Evolutionary conservation across 176 grass and related monocot genomes (phyloP), one percentile per base, ranked within the genome.

Genomic region (Tillandsia leiboldiana): DNA sequence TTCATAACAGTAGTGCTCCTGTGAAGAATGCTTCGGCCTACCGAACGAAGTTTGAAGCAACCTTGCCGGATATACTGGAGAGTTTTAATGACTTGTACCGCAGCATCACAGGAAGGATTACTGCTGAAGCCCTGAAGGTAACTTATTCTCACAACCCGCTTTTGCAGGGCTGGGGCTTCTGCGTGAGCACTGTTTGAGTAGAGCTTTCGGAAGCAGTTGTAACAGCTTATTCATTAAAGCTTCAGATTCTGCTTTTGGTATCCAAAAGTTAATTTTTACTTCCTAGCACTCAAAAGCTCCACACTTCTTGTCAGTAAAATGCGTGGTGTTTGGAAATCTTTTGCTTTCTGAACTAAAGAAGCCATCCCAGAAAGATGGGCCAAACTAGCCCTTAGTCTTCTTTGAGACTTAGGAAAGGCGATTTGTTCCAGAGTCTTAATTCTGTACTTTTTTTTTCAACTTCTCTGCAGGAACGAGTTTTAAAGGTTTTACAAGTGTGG

Each of bases 401-500:
- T 73, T 84, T 11, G 66, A 66, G 13, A 77, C 51, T 52, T 65
- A 26, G 47, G 18, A n/a, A 42, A 3, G 75, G 76, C 75, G 10
- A 65, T 61, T 26, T 64, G 22, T 29, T 63, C 59, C 13, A 15
- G 23, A 10, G 13, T 66, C 51, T 0, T 64, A 66, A 48, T 18
- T 50, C 51, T 71, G 7, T 51, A 70, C 66, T 64, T 77, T 57
- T 10, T 82, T 79, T 83, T 80, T 64, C 80, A 68, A 74, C 23
- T 71, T 18, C 75, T 79, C 47, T 77, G 63, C 64, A 99, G 90
- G 95, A 94, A 80, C 82, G 95, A 75, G 95, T 99, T 77, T 51
- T 87, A 72, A 99, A 99, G 76, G 95, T 99, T 77, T 75, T 99
- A 79, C 95, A 94, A 84, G 95, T 99, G 73, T 99, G 95, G 95